Conservation (phyloP, 208 protist species). For the Crithidia sp. region DNA sequence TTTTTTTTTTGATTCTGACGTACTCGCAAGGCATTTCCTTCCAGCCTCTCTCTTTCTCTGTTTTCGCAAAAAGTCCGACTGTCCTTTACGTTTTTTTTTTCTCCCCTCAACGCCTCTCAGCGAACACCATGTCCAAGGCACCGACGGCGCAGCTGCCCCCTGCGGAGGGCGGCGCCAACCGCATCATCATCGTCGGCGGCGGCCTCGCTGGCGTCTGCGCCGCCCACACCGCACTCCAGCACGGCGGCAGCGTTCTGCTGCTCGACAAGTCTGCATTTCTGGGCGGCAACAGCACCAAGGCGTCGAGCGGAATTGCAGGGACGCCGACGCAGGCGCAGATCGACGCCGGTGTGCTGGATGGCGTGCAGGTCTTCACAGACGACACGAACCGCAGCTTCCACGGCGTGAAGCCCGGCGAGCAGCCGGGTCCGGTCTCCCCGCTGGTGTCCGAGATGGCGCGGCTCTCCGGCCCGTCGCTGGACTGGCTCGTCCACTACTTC, state of each 20-base stretch:
- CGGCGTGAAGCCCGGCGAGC: constrained; percentile 42
- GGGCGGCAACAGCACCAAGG: constrained; percentile 91
- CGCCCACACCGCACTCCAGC: constrained; percentile 50
- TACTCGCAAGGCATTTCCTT: too few relatives aligned
- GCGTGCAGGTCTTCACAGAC: constrained; percentile 47
- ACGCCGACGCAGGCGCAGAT: constrained; percentile 80
- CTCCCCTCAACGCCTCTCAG: background rate
- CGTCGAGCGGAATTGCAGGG: constrained; percentile 92
- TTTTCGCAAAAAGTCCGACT: background rate
- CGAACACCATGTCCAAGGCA: background rate
- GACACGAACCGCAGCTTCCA: constrained; percentile 67
- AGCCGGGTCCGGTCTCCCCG: constrained; percentile 38
- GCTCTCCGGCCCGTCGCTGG: constrained; percentile 62
- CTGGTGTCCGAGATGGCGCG: constrained; percentile 66
- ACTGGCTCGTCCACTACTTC: constrained; percentile 77
- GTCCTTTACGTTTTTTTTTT: background rate
- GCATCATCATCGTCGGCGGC: constrained; percentile 70
- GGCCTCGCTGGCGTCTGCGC: constrained; percentile 69
- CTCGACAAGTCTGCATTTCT: constrained; percentile 91
- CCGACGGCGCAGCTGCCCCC: constrained; percentile 5
- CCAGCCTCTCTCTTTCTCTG: too few relatives aligned
- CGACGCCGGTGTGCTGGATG: constrained; percentile 60
- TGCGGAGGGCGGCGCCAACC: constrained; percentile 25
- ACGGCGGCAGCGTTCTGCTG: constrained; percentile 71
- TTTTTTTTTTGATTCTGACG: constrained; percentile 1